A percentile compares a stretch with the other conserved stretches of the same genome.
Conservation (phyloP, 1,139 yeast species). For the Blastobotrys capitulatus region DNA sequence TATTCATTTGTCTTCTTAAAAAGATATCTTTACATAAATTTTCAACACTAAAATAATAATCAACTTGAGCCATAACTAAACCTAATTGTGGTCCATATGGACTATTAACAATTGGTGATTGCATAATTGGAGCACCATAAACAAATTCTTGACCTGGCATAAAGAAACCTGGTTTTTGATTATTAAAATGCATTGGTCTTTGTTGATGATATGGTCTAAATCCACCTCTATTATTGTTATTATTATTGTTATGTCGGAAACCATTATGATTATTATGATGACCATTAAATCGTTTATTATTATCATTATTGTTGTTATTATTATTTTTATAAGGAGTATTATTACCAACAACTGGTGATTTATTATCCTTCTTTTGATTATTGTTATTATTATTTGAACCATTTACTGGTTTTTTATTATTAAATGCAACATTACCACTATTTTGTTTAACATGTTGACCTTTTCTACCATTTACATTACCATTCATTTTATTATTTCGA, state of each 20-base stretch:
- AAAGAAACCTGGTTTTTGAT: slow-evolving; percentile 17
- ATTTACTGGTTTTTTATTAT: background rate
- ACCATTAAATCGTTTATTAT: background rate
- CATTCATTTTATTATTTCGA: background rate
- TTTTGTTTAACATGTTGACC: slow-evolving; percentile 7
- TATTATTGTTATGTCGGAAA: slow-evolving; percentile 7
- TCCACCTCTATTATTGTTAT: slow-evolving; percentile 9
- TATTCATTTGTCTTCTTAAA: slow-evolving; percentile 74
- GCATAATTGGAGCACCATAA: slow-evolving; percentile 22
- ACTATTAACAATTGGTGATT: slow-evolving; percentile 14
- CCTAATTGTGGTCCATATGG: slow-evolving; percentile 29
- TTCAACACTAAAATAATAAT: slow-evolving; percentile 84
- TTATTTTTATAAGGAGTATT: background rate
- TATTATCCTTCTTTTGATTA: background rate
- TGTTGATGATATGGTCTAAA: slow-evolving; percentile 4
- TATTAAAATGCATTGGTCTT: slow-evolving; percentile 22
- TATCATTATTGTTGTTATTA: too few relatives aligned
- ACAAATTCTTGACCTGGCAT: slow-evolving; percentile 19
- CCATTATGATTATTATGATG: slow-evolving; percentile 1
- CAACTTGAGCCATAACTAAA: slow-evolving; percentile 50
- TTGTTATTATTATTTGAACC: background rate
- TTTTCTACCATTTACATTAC: slow-evolving; percentile 4
- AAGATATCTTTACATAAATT: slow-evolving; percentile 78
- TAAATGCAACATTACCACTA: background rate
- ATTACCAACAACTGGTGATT: background rate